Base-by-base conservation (phyloP, 805 yeast species). In the Zygoascus flipseniorum region DNA sequence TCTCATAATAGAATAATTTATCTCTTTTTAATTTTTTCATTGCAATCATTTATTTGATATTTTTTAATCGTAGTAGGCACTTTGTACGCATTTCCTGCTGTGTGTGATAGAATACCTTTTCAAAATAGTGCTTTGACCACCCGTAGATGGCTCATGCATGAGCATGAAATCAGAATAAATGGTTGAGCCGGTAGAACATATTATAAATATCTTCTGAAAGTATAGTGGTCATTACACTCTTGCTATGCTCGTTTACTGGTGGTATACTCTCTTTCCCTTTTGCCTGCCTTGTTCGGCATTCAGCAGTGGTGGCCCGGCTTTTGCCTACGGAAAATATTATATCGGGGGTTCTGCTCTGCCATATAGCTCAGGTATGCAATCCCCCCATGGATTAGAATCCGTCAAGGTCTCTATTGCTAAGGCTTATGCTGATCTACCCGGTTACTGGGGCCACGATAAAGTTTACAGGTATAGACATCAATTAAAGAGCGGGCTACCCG, bases 381-480 rank as follows among this genome's bases (percentile, higher is more conserved):
- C 51, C 1, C 50, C 46, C 5, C 39, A 50, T 32, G 56, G 56
- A 16, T 20, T 53, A 11, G 35, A 31, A 28, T 39, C 53, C 1
- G 11, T 18, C 8, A 49, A 10, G 28, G 39, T 50, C 14, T 14
- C 47, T 8, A 6, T 45, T 8, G 26, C 19, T 11, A 31, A 37
- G 42, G 53, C 53, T 8, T 20, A 44, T n/a, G 31, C 23, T 16
- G 51, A 31, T 11, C 43, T 53, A 6, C 56, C 56, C 8, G 56
- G 56, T 8, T 47, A 46, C 43, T 53, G 56, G 56, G 56, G 56
- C 16, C 23, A 18, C 18, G 37, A 43, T 2, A 44, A 46, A 20
- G 51, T 53, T 9, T 50, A 37, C 50, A 13, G 31, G 23, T 53
- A 53, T 28, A 16, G 50, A 11, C 51, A 50, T 26, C 32, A 50